Evolutionary conservation across 257 asterid genomes (phyloP), one percentile per base, ranked within the genome.

Genomic region (Cordia subcordata): DNA sequence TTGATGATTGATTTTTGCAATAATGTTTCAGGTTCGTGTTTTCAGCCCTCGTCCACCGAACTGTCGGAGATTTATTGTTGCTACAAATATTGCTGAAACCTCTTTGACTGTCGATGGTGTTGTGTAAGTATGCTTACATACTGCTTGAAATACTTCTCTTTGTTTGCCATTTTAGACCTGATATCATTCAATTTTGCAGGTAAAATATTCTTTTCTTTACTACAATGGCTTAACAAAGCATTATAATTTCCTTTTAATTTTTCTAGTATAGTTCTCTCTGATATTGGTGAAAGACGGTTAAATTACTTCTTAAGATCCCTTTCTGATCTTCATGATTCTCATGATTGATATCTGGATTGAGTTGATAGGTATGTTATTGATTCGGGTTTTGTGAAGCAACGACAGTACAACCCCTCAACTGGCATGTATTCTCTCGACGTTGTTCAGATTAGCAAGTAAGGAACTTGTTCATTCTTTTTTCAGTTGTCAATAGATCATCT

Each of bases 21-120:
- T 74, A 49, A 21, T 64, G 61, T 60, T 82, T 68, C 82, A 88
- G 98, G 81, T 92, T 69, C 95, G 99, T 61, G 99, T 92, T 58
- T 88, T 92, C 72, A 77, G 63, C 72, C 89, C 87, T 23, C 85
- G 96, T 20, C 91, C 96, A 68, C 85, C 93, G 62, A 86, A 79
- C 79, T 92, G 96, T 62, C 83, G 99, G 71, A 81, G 96, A 66
- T 82, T 88, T 77, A 88, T 88, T 52, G 87, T 92, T 69, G 82
- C 99, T 68, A 92, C 99, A 55, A 92, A 92, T 76, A 88, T 92
- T 69, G 96, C 96, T n/a, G 99, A 92, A 76, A 92, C 96, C 38
- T 92, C 99, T 59, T 80, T 88, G 88, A 92, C 99, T 20, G 95
- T 92, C 61, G 96, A 92, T 71, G 99, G 99, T 78, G 99, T 92